Percentiles rank a stretch among this genome's conserved stretches.
Conservation (phyloP, 2,329 filamentous ascomycete genomes). For the Ophiostoma novo-ulmi region DNA sequence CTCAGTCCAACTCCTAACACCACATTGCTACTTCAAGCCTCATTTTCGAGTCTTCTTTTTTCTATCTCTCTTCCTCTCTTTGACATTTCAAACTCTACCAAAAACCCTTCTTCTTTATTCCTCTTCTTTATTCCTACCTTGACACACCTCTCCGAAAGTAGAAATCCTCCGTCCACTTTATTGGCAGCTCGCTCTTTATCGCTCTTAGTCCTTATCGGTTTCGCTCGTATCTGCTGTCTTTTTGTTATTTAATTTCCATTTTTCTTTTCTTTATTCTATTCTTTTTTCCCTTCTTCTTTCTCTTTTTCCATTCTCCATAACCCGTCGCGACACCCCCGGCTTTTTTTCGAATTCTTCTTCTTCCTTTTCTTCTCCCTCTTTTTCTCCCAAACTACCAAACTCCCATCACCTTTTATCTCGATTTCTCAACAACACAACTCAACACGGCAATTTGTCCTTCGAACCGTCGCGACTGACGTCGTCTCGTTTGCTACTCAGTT, state of each 20-base stretch:
- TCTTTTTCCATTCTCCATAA: not conserved
- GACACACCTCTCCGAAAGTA: not conserved
- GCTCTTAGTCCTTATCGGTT: conserved; percentile 3
- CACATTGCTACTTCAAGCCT: not conserved
- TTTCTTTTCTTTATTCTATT: conserved; percentile 7
- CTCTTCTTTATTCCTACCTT: not conserved
- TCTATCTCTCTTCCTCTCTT: not conserved
- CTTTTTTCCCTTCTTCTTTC: not conserved
- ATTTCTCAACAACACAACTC: not conserved
- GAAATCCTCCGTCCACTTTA: conserved; percentile 5
- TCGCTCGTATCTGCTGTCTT: conserved; percentile 12
- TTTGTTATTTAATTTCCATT: not conserved
- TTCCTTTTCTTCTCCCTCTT: not conserved
- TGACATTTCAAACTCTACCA: not conserved
- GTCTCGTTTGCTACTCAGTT: not conserved
- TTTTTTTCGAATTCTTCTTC: not conserved
- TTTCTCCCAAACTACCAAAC: not conserved
- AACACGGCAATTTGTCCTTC: not conserved
- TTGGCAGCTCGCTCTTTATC: conserved; percentile 8
- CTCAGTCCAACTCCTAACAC: not conserved
- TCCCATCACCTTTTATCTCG: not conserved
- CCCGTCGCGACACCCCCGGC: not conserved
- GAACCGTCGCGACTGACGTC: conserved; percentile 1
- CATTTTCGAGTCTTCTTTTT: not conserved
- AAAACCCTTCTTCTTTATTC: not conserved